Evolutionary conservation across 129 eudicot species (phyloP), one percentile per base, ranked within the genome.

Genomic region (Apium graveolens): DNA sequence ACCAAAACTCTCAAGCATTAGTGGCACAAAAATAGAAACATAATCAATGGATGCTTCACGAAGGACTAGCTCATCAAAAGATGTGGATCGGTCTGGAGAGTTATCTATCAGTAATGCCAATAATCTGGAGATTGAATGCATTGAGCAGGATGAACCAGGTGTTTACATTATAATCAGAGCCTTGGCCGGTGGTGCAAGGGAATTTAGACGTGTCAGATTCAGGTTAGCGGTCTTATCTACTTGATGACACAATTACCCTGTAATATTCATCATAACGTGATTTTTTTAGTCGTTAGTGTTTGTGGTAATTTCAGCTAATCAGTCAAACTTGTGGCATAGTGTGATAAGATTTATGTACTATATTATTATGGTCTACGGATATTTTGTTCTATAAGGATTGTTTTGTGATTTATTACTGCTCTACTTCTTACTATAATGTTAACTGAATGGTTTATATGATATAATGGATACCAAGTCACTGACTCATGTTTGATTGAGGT

Each of bases 201-300:
- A 94, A 82, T 97, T 94, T 82, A 89, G 91, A 81, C 97, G 98
- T 51, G 97, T 94, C 76, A 89, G 98, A 90, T 94, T 94, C 91
- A 90, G 98, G 97, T 91, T 77, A 45, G 82, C 60, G 38, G 37
- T 26, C 4, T 74, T 77, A 51, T n/a, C 37, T 29, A 65, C 21
- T 65, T 31, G 21, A 65, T 57, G 29, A 48, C 74, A 35, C 24
- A 3, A 37, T 20, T 37, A 35, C 45, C 13, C 21, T n/a, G n/a
- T n/a, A n/a, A n/a, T n/a, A n/a, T n/a, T n/a, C 48, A 44, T 12
- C 0, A 44, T 11, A 44, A 44, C 48, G 6, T 44, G 48, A 44
- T n/a, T 11, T 44, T 44, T 44, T 12, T 41, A 41, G 6, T 44
- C 14, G 48, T 43, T 55, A 55, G 20, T 26, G 12, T 55, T 6